Conservation (phyloP, 1,284 basidiomycete genomes). For the Malassezia globosa region DNA sequence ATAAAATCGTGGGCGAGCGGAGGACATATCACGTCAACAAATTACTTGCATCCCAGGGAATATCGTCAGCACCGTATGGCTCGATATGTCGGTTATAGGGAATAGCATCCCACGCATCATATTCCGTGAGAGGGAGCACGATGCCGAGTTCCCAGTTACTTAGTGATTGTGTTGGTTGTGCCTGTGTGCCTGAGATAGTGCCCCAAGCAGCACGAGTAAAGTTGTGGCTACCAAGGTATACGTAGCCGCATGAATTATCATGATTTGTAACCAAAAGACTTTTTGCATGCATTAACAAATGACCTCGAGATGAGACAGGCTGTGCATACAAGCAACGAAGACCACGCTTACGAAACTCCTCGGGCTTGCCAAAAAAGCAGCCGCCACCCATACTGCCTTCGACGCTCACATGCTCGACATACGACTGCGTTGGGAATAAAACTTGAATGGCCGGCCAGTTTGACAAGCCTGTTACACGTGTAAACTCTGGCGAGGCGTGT, state of each 20-base stretch:
- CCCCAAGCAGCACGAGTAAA: constrained; percentile 44
- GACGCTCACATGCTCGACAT: constrained; percentile 22
- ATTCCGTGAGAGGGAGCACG: constrained; percentile 26
- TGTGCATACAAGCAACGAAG: constrained; percentile 22
- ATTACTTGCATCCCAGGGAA: constrained; percentile 22
- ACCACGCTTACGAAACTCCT: constrained; percentile 13
- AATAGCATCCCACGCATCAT: constrained; percentile 19
- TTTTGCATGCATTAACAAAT: constrained; percentile 45
- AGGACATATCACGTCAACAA: not conserved
- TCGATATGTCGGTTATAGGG: constrained; percentile 27
- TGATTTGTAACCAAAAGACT: constrained; percentile 19
- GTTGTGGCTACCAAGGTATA: constrained; percentile 38
- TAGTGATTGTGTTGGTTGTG: constrained; percentile 19
- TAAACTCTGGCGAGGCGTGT: constrained; percentile 1
- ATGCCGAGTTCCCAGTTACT: constrained; percentile 42
- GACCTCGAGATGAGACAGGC: constrained; percentile 28
- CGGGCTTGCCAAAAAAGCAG: constrained; percentile 40
- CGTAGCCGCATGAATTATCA: constrained; percentile 22
- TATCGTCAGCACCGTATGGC: constrained; percentile 20
- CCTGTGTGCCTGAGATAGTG: constrained; percentile 23
- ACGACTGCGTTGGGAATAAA: constrained; percentile 33
- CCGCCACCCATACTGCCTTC: constrained; percentile 27
- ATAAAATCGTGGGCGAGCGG: too few species aligned
- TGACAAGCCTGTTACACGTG: not conserved
- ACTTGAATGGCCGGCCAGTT: constrained; percentile 28